Percentiles rank a stretch among this genome's conserved stretches.
These are phyloP conservation scores for Fusarium dimerum DNA, from an alignment of 2,329 filamentous ascomycete genomes.

Conservation along the genomic window DNA sequence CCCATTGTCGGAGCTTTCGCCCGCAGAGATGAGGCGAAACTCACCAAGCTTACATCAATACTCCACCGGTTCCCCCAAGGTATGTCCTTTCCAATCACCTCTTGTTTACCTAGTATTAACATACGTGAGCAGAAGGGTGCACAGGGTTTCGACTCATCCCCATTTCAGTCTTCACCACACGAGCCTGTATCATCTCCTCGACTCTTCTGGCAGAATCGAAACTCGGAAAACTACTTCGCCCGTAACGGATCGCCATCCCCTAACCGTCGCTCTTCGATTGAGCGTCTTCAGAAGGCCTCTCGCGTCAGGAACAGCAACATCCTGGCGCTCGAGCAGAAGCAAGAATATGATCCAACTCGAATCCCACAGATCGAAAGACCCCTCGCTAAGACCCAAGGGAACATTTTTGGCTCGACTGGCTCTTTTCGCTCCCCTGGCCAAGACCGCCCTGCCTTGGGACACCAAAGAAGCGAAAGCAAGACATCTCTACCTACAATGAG, in stretches of 20 bases:
- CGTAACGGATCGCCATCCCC: slow-evolving; percentile 66
- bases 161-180: slow-evolving; percentile 82
- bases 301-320: slow-evolving; percentile 98
- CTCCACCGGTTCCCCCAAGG: slow-evolving; percentile 50
- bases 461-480: slow-evolving; percentile 54
- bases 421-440: slow-evolving; percentile 53
- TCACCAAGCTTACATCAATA: slow-evolving; percentile 90
- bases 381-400: slow-evolving; percentile 74
- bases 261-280: slow-evolving; percentile 84
- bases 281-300: slow-evolving; percentile 91
- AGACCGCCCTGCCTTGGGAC: slow-evolving; percentile 43
- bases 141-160: slow-evolving; percentile 73
- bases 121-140: slow-evolving; percentile 59
- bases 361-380: slow-evolving; percentile 80
- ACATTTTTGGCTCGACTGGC: slow-evolving; percentile 63
- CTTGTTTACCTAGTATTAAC: slow-evolving; percentile 33
- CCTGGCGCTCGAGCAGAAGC: slow-evolving; percentile 87
- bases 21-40: slow-evolving; percentile 83
- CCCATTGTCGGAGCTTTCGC: slow-evolving; percentile 86
- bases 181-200: slow-evolving; percentile 72
- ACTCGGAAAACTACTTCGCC: slow-evolving; percentile 72
- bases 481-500: slow-evolving; percentile 59
- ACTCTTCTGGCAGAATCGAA: slow-evolving; percentile 85
- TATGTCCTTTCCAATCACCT: slow-evolving; percentile 22
- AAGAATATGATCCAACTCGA: slow-evolving; percentile 85